Percentiles rank a stretch among this genome's conserved stretches.
These are phyloP conservation scores for Prorocentrum cordatum DNA, from an alignment of 169 alveolate species.

Conservation along the genomic window DNA sequence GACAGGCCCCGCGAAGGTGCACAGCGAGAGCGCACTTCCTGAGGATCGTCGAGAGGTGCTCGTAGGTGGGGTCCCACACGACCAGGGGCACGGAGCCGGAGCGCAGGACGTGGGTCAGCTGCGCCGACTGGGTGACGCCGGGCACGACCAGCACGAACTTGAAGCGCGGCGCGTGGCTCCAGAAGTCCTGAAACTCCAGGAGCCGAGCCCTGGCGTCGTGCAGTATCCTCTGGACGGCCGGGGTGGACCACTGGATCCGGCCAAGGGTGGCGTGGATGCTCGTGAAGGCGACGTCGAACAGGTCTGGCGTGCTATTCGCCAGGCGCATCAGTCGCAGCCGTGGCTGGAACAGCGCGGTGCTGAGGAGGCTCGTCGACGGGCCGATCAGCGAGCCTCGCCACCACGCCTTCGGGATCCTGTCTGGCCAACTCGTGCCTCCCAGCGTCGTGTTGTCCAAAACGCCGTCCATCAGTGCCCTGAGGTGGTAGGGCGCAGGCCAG, in stretches of 20 bases:
- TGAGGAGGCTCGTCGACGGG: not conserved
- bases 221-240: not conserved
- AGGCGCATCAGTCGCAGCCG: not conserved
- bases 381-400: conserved; percentile 14
- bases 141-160: conserved; percentile 8
- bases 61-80: conserved; percentile 5
- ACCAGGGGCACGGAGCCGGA: conserved; percentile 12
- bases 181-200: not conserved
- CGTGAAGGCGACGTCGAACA: conserved; percentile 7
- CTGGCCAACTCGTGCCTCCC: not conserved
- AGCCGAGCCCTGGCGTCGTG: not conserved
- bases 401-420: not conserved
- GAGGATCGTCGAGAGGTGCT: not conserved
- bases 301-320: not conserved
- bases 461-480: not conserved
- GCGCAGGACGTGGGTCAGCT: not conserved
- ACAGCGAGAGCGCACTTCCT: no score
- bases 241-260: not conserved
- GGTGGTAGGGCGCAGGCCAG: not conserved
- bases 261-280: not conserved
- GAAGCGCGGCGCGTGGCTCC: conserved; percentile 12
- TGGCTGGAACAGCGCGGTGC: not conserved
- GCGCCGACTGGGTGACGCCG: conserved; percentile 6
- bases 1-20: no score
- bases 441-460: not conserved